Evolutionary conservation across 1,139 yeast genomes (phyloP).

Genomic region (Neolecta irregularis): DNA sequence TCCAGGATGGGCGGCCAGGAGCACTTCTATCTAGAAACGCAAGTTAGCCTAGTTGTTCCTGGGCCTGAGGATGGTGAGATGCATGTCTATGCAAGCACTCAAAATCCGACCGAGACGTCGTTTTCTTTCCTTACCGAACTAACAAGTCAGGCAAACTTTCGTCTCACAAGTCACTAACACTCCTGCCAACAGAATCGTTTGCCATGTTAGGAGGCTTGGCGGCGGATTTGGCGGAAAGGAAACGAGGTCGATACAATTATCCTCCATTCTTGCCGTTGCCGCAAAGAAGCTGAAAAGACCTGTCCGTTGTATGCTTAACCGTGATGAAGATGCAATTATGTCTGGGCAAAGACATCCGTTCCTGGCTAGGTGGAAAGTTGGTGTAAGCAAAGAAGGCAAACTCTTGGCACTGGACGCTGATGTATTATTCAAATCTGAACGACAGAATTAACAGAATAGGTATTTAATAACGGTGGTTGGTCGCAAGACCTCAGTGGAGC

Average conservation of each 20-base stretch:
- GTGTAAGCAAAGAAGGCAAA: conserved; percentile 27
- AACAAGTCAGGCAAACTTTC: conserved; percentile 26
- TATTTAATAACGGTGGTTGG: conserved; percentile 34
- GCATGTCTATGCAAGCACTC: conserved; percentile 30
- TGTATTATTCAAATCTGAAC: too few relatives aligned
- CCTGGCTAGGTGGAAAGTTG: conserved; percentile 29
- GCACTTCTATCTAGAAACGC: conserved; percentile 34
- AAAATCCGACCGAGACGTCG: conserved; percentile 32
- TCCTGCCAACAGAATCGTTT: conserved; percentile 28
- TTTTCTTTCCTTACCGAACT: too few relatives aligned
- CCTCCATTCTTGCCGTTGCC: conserved; percentile 40
- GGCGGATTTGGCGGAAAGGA: conserved; percentile 56
- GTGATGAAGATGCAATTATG: conserved; percentile 31
- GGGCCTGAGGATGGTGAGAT: conserved; percentile 31
- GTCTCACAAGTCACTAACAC: conserved; percentile 30
- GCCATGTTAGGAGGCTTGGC: conserved; percentile 35
- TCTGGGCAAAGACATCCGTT: conserved; percentile 35
- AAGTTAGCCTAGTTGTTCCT: conserved; percentile 30
- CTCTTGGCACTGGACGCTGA: conserved; percentile 28
- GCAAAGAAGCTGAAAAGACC: conserved; percentile 34
- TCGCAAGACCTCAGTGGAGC: conserved; percentile 33
- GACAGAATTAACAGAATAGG: too few relatives aligned
- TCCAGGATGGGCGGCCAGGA: conserved; percentile 33
- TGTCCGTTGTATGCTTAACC: conserved; percentile 28
- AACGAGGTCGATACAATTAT: conserved; percentile 28